Conservation (phyloP, 305 asterid species). For the Monarda citriodora region DNA sequence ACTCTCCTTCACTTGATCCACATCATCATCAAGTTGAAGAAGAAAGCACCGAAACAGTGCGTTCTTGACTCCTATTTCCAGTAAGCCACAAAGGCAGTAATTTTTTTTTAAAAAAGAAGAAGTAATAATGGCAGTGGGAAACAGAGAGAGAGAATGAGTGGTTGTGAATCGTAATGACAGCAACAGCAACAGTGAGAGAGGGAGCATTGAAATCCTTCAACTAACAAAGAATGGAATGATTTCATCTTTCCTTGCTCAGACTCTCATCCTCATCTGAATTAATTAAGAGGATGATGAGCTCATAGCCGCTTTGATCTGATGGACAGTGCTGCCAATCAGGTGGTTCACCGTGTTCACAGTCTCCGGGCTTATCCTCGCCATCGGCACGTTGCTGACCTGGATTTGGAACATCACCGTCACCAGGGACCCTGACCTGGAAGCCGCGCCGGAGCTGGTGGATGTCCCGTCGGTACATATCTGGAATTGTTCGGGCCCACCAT, state of each 20-base stretch:
- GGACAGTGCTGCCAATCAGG: conserved; percentile 80
- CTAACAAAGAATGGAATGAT: too few relatives aligned
- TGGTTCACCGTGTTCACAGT: conserved; percentile 83
- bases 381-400: conserved; percentile 70
- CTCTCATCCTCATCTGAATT: too few relatives aligned
- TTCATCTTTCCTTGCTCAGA: too few relatives aligned
- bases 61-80: conserved; percentile 85
- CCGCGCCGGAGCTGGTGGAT: conserved; percentile 49
- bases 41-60: conserved; percentile 65
- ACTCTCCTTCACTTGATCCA: conserved; percentile 7
- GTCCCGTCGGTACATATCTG: conserved; percentile 30
- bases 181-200: background rate
- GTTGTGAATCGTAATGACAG: conserved; percentile 41
- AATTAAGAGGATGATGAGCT: conserved; percentile 36
- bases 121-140: background rate
- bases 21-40: conserved; percentile 18
- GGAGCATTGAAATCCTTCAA: conserved; percentile 41
- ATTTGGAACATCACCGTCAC: conserved; percentile 83
- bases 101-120: background rate
- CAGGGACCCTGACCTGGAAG: conserved; percentile 51
- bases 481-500: conserved; percentile 42
- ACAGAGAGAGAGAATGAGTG: background rate
- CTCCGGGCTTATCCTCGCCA: conserved; percentile 87
- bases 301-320: conserved; percentile 89
- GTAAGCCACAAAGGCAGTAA: background rate